Conservation (phyloP, 805 yeast species). For the Metschnikowia noctiluminum region DNA sequence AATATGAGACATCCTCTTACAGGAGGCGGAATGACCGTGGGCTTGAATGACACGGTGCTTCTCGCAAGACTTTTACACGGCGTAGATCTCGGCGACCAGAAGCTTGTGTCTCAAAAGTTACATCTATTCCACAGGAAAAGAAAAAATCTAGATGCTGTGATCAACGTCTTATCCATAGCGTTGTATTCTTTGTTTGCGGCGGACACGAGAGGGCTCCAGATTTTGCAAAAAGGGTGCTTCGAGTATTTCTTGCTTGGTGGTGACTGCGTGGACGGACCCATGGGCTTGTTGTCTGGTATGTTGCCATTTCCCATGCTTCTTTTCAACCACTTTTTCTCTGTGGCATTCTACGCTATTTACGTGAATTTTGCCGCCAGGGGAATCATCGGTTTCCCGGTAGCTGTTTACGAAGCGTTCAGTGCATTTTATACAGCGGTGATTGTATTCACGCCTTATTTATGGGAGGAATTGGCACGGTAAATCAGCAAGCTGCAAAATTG, state of each 20-base stretch:
- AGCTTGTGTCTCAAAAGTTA: constrained; percentile 52
- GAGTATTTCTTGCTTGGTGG: constrained; percentile 84
- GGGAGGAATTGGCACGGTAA: constrained; percentile 41
- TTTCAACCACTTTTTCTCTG: constrained; percentile 84
- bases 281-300: constrained; percentile 79
- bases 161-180: constrained; percentile 88
- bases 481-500: too few species aligned
- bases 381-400: constrained; percentile 60
- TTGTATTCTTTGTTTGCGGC: constrained; percentile 90
- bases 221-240: constrained; percentile 87
- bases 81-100: constrained; percentile 56
- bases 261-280: constrained; percentile 70
- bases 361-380: constrained; percentile 69
- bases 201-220: constrained; percentile 56
- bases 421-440: constrained; percentile 69
- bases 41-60: constrained; percentile 76
- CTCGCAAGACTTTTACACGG: constrained; percentile 60
- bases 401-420: constrained; percentile 64
- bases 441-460: constrained; percentile 77
- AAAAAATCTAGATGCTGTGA: constrained; percentile 74
- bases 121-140: constrained; percentile 72
- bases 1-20: constrained; percentile 98
- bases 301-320: constrained; percentile 70
- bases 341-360: constrained; percentile 80
- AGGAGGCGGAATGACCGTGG: constrained; percentile 99